These are phyloP conservation scores for Xerocomellus amylosporus DNA, from an alignment of 768 basidiomycete species.

Conservation along the genomic window DNA sequence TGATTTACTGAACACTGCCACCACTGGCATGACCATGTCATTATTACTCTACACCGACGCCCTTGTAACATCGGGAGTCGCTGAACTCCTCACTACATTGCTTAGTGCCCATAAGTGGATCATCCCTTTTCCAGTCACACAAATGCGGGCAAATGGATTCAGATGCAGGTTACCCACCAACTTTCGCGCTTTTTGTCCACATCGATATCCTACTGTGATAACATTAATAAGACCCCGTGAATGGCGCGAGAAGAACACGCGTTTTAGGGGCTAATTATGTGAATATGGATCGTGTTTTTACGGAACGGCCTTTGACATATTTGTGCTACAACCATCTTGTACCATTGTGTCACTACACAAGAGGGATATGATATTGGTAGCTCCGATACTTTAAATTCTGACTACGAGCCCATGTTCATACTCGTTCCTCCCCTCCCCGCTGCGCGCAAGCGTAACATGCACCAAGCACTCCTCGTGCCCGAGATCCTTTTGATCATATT, in stretches of 20 bases:
- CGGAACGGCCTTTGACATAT: not conserved
- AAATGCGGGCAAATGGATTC: not conserved
- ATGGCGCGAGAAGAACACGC: not conserved
- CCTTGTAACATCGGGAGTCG: not conserved
- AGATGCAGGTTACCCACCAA: not conserved
- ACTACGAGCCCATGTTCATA: not conserved
- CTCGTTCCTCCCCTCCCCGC: conserved; percentile 1
- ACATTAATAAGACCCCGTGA: not conserved
- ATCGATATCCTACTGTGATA: too few species aligned
- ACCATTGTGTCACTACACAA: not conserved
- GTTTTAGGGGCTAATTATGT: not conserved
- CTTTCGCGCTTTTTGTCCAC: too few species aligned
- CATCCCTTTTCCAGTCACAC: too few species aligned
- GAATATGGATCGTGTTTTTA: not conserved
- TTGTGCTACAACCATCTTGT: not conserved
- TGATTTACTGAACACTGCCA: not conserved
- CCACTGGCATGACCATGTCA: not conserved
- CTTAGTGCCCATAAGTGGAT: not conserved
- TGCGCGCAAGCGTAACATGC: conserved; percentile 10
- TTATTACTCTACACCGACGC: not conserved
- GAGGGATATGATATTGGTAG: not conserved
- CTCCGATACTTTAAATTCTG: not conserved
- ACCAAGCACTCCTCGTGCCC: conserved; percentile 16
- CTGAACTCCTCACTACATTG: too few species aligned
- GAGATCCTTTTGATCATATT: conserved; percentile 26